Evolutionary conservation across 164 flowering plant species (phyloP).

Genomic region (grape (Vitis vinifera)): ASM3070453v1 NC_081805.1:26796001-26796500

Average conservation of each 20-base stretch:
- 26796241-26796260: conserved; percentile 41
- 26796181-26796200: conserved; percentile 24
- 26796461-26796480: neutral
- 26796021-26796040: conserved; percentile 77
- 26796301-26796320: conserved; percentile 45
- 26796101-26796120: conserved; percentile 63
- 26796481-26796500: neutral
- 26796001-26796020: conserved; percentile 56
- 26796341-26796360: conserved; percentile 36
- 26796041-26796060: conserved; percentile 79
- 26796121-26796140: conserved; percentile 77
- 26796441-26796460: neutral
- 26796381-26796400: neutral
- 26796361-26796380: conserved; percentile 24
- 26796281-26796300: conserved; percentile 64
- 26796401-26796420: neutral
- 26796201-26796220: conserved; percentile 45
- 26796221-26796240: conserved; percentile 51
- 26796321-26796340: conserved; percentile 31
- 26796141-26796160: conserved; percentile 67
- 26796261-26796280: conserved; percentile 47
- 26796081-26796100: conserved; percentile 59
- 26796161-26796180: conserved; percentile 48
- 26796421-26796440: too few relatives aligned
- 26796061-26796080: conserved; percentile 79